Conservation (phyloP, 495 filamentous ascomycete genomes). For the Oleoguttula mirabilis region DNA sequence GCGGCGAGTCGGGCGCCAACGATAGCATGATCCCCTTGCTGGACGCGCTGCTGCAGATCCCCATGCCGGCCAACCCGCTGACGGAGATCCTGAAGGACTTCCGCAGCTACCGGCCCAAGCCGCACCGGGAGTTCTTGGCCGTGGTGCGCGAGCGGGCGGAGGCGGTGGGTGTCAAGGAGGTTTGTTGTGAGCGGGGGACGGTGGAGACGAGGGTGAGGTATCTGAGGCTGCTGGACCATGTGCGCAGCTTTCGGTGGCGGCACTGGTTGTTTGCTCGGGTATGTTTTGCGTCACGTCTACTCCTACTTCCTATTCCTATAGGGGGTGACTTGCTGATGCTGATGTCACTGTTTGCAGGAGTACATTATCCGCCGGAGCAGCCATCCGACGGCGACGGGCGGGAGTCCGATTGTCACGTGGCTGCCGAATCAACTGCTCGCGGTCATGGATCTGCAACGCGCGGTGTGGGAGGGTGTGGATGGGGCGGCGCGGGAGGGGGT, state of each 20-base stretch:
- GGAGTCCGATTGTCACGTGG: slow-evolving; percentile 89
- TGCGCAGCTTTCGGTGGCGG: slow-evolving; percentile 83
- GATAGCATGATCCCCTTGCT: slow-evolving; percentile 79
- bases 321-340: no score
- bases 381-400: slow-evolving; percentile 81
- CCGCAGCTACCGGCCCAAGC: slow-evolving; percentile 68
- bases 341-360: no score
- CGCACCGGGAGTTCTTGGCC: slow-evolving; percentile 72
- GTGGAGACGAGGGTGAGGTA: slow-evolving; percentile 49
- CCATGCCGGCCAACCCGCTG: slow-evolving; percentile 73
- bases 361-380: slow-evolving; percentile 76
- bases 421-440: slow-evolving; percentile 73
- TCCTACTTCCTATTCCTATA: no score
- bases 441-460: slow-evolving; percentile 63
- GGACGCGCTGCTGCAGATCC: slow-evolving; percentile 67
- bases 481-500: slow-evolving; percentile 26
- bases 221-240: slow-evolving; percentile 62
- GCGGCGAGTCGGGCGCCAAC: slow-evolving; percentile 82
- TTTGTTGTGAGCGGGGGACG: slow-evolving; percentile 39
- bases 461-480: slow-evolving; percentile 27
- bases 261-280: slow-evolving; percentile 90
- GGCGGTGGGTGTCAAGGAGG: slow-evolving; percentile 47
- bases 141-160: slow-evolving; percentile 49
- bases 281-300: no score
- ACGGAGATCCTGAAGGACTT: slow-evolving; percentile 79